Evolutionary conservation across 2,329 filamentous ascomycete species (phyloP).

Genomic region (Daldinia sp.): DNA sequence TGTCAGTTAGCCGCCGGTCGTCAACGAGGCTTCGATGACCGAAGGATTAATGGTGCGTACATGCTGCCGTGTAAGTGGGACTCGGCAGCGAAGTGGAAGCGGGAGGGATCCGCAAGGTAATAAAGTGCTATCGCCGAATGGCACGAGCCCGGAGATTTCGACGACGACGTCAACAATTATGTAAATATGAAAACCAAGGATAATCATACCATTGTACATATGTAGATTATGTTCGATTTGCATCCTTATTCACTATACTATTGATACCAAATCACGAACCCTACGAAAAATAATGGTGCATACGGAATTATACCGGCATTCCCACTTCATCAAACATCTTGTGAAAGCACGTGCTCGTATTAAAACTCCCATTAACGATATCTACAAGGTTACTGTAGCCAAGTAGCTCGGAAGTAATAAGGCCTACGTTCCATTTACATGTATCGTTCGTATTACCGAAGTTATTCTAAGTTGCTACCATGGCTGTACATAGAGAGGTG

Average conservation of each 20-base stretch:
- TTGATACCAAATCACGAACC: background rate
- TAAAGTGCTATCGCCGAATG: slow-evolving; percentile 2
- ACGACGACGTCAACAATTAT: slow-evolving; percentile 1
- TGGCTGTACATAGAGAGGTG: background rate
- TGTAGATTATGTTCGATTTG: background rate
- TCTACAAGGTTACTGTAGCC: background rate
- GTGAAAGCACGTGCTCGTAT: background rate
- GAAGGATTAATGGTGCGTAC: slow-evolving; percentile 5
- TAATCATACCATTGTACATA: background rate
- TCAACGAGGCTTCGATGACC: slow-evolving; percentile 5
- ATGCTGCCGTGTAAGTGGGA: slow-evolving; percentile 17
- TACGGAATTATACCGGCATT: background rate
- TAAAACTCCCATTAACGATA: background rate
- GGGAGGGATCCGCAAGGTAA: slow-evolving; percentile 1
- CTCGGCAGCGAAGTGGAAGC: slow-evolving; percentile 8
- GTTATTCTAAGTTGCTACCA: background rate
- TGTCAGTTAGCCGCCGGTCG: slow-evolving; percentile 11
- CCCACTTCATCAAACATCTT: background rate
- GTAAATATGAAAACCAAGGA: background rate
- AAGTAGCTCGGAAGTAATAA: background rate
- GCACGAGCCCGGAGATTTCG: background rate
- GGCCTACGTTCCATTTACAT: background rate
- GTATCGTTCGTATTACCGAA: background rate
- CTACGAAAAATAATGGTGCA: background rate
- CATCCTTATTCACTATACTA: background rate